phyloP scores from a whole-genome alignment of 257 asterid species.

The Craterostigma plantagineum region DNA sequence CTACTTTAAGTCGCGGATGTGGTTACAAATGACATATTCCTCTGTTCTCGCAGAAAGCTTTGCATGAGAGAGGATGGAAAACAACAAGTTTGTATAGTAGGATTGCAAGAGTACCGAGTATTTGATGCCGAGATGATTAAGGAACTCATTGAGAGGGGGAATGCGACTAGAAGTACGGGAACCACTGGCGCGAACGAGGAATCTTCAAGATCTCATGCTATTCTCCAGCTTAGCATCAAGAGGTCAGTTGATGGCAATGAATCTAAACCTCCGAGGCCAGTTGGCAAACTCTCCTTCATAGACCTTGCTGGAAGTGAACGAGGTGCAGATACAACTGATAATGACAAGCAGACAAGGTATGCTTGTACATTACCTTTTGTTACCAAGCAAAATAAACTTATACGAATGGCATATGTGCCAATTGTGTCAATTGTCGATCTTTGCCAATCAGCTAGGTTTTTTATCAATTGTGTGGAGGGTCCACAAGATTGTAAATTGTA shows the following conservation, averaged over 20 bases:
- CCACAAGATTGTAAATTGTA: background rate
- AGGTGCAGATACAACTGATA: constrained; percentile 99
- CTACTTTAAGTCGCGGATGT: background rate
- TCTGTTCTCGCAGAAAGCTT: constrained; percentile 41
- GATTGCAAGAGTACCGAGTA: constrained; percentile 52
- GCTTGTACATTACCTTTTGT: constrained; percentile 1
- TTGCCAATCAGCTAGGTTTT: constrained; percentile 5
- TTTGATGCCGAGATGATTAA: constrained; percentile 50
- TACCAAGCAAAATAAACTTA: background rate
- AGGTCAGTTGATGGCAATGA: constrained; percentile 78
- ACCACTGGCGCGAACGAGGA: constrained; percentile 99
- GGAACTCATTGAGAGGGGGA: constrained; percentile 95
- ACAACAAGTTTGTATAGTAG: constrained; percentile 54
- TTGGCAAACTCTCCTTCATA: constrained; percentile 96
- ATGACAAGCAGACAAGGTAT: constrained; percentile 94
- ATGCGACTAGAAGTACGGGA: constrained; percentile 81
- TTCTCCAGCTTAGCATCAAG: constrained; percentile 85
- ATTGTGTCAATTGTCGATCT: background rate
- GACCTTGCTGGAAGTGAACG: constrained; percentile 99
- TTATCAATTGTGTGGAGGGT: background rate
- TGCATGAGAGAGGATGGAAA: constrained; percentile 98
- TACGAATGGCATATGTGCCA: no score
- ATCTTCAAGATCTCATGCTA: constrained; percentile 97
- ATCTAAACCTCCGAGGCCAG: constrained; percentile 70
- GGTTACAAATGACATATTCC: constrained; percentile 2